phyloP scores from a whole-genome alignment of 1,284 basidiomycete genomes.

The Stygiomarasmius scandens region DNA sequence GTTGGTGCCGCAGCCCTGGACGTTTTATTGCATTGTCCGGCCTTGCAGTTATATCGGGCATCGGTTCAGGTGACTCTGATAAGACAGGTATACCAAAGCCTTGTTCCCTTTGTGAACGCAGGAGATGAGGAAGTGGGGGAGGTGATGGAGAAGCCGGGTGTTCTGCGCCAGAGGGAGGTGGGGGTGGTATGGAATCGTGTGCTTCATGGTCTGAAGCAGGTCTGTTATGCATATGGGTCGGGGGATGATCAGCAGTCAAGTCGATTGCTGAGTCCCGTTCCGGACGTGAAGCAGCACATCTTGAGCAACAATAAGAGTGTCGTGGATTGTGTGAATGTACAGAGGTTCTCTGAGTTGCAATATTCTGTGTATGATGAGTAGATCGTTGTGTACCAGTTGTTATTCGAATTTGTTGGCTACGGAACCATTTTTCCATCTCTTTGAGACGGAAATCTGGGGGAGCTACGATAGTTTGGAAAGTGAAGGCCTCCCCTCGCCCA shows the following conservation, averaged over 20 bases:
- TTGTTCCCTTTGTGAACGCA: background rate
- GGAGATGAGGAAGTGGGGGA: constrained; percentile 11
- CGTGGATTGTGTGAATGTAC: constrained; percentile 21
- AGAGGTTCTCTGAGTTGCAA: background rate
- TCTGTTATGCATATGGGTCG: background rate
- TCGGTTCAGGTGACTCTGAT: constrained; percentile 2
- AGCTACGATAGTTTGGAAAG: constrained; percentile 66
- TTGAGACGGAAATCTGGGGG: constrained; percentile 72
- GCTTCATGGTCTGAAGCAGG: constrained; percentile 3
- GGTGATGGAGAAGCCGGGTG: constrained; percentile 10
- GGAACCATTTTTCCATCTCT: constrained; percentile 77
- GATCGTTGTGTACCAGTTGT: constrained; percentile 8
- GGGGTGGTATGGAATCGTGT: constrained; percentile 9
- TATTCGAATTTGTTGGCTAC: constrained; percentile 34
- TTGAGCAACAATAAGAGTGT: constrained; percentile 35
- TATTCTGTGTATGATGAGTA: constrained; percentile 1
- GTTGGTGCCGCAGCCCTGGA: constrained; percentile 43
- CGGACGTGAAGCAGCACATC: constrained; percentile 9
- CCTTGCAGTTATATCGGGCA: background rate
- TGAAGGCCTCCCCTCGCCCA: constrained; percentile 36
- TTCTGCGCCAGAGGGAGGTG: constrained; percentile 2
- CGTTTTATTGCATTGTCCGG: background rate
- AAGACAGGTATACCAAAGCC: background rate
- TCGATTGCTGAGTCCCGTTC: constrained; percentile 1
- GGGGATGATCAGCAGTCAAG: background rate